Percentiles rank a stretch among this genome's conserved stretches.
Evolutionary conservation across 2,329 filamentous ascomycete species (phyloP).

Genomic region (Xylariaceae sp.): DNA sequence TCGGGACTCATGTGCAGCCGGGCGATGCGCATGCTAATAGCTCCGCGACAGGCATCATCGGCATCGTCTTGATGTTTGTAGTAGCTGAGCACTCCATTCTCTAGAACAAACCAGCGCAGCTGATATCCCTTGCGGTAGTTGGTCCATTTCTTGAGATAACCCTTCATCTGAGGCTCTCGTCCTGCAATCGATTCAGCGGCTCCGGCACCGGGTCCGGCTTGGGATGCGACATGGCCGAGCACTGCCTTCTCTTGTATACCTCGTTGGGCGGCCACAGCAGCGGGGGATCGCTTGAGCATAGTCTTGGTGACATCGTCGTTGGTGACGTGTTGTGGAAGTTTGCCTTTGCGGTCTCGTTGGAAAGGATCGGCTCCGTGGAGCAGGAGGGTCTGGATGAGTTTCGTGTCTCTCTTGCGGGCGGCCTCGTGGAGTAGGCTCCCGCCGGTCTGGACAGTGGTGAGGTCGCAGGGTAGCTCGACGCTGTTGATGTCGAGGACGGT

Average conservation of each 20-base stretch:
- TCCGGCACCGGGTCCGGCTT: conserved; percentile 47
- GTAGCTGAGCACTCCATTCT: conserved; percentile 95
- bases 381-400: conserved; percentile 83
- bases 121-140: conserved; percentile 98
- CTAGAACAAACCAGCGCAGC: conserved; percentile 93
- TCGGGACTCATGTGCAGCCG: conserved; percentile 92
- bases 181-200: conserved; percentile 63
- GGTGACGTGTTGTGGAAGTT: conserved; percentile 91
- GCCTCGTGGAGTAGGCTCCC: conserved; percentile 93
- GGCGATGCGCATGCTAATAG: conserved; percentile 98
- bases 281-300: conserved; percentile 90
- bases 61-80: conserved; percentile 99
- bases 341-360: conserved; percentile 88
- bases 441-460: conserved; percentile 71
- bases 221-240: conserved; percentile 65
- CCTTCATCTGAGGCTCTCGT: conserved; percentile 96
- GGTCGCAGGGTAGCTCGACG: conserved; percentile 80
- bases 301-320: conserved; percentile 86
- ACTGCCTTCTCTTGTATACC: conserved; percentile 98
- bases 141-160: conserved; percentile 98
- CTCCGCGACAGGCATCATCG: conserved; percentile 90
- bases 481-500: conserved; percentile 89
- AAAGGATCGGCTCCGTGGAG: conserved; percentile 96
- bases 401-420: conserved; percentile 78
- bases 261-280: conserved; percentile 87